Base-by-base conservation (phyloP, 2,329 filamentous ascomycete genomes). In the Trichoderma sp. region DNA sequence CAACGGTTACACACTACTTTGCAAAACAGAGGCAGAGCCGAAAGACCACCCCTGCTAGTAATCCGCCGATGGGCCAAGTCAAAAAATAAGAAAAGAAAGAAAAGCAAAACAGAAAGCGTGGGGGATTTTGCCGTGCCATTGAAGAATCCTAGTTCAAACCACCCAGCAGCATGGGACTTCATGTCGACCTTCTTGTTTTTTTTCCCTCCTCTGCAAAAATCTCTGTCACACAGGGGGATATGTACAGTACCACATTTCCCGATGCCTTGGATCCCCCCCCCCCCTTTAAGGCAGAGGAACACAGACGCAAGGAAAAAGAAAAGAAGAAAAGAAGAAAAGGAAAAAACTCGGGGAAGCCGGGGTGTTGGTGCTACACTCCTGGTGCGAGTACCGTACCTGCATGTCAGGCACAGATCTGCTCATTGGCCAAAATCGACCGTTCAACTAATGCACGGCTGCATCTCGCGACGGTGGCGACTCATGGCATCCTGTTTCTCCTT, bases 401-500 rank as follows among this genome's bases (percentile, higher is more conserved):
- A 65, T 57, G 60, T 39, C 37, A 57, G 37, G 61, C 37, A 56
- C 37, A 57, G 52, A 57, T 65, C 61, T 48, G 50, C 61, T 65
- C 37, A 65, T 65, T 65, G 61, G 61, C 35, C 35, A 45, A 65
- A 57, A 35, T 27, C 13, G 27, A 45, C 27, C 52, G 52, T 34
- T 53, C 19, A 54, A 37, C 61, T 64, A 65, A 65, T 48, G 61
- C 52, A 65, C 42, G 61, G 37, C 61, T 48, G 61, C 61, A 65
- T 65, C 52, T 35, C 61, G 12, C 52, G 29, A 57, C 52, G 37
- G 61, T 65, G 61, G 61, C 52, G 61, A 65, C 61, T 57, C n/a
- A 57, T 64, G 19, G 48, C 60, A 39, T 64, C 34, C 45, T 37
- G 39, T 17, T 37, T 63, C 59, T 63, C 59, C 60, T 64, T 42